A percentile compares a stretch with the other conserved stretches of the same genome.
Conservation (phyloP, 306 rosid species). For the Geum urbanum region DNA sequence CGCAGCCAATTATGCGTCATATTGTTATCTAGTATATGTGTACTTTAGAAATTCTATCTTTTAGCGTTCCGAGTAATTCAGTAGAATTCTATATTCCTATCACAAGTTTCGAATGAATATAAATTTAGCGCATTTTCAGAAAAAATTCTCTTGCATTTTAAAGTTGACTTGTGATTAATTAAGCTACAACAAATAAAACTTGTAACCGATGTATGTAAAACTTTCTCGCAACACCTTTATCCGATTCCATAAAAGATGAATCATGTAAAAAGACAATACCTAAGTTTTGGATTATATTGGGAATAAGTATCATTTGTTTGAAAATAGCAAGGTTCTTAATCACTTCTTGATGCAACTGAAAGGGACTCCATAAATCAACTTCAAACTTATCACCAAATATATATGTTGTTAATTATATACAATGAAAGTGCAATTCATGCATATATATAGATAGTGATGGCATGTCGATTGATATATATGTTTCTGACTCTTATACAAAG, state of each 20-base stretch:
- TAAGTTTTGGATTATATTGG: conserved; percentile 17
- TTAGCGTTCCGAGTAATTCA: too few relatives aligned
- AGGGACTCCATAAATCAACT: conserved; percentile 1
- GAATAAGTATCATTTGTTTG: conserved; percentile 1
- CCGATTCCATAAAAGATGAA: not conserved
- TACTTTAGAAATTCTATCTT: too few relatives aligned
- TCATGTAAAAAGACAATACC: not conserved
- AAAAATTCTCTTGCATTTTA: too few relatives aligned
- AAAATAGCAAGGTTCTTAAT: conserved; percentile 7
- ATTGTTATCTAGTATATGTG: too few relatives aligned
- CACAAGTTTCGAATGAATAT: too few relatives aligned
- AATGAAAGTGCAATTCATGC: not conserved
- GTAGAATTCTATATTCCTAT: too few relatives aligned
- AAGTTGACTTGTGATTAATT: too few relatives aligned
- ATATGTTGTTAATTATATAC: conserved; percentile 8
- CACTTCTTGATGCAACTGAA: not conserved
- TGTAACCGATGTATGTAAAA: too few relatives aligned
- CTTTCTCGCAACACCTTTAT: not conserved
- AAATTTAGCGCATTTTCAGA: too few relatives aligned
- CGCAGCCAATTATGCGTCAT: too few relatives aligned
- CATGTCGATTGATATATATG: not conserved
- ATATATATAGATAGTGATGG: not conserved
- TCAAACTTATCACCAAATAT: not conserved
- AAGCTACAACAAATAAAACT: too few relatives aligned
- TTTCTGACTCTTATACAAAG: not conserved